Conservation (phyloP, 2,329 filamentous ascomycete genomes). For the Colletotrichum camelliae region DNA sequence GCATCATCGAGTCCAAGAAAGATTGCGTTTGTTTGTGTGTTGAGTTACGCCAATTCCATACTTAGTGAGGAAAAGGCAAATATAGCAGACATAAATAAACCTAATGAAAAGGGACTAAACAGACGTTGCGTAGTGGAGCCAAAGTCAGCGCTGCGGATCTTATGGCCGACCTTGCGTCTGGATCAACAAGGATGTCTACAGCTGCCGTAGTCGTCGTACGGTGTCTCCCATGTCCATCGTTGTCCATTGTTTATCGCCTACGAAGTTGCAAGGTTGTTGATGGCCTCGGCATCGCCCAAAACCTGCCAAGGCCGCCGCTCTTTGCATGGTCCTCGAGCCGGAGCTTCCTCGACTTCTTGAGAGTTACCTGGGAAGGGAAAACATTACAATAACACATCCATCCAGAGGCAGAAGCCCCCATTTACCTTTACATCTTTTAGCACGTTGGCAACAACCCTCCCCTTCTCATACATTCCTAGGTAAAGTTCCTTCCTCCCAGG, state of each 20-base stretch:
- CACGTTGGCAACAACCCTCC: too few relatives aligned
- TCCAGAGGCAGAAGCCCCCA: not conserved
- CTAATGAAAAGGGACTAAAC: not conserved
- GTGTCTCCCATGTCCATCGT: not conserved
- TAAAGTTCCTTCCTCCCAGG: not conserved
- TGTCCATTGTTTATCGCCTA: not conserved
- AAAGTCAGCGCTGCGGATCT: too few relatives aligned
- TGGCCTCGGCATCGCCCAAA: not conserved
- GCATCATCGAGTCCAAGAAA: not conserved
- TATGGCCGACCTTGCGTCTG: not conserved
- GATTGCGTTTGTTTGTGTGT: not conserved
- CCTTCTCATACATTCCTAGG: not conserved
- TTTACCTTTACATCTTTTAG: not conserved
- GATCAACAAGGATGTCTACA: not conserved
- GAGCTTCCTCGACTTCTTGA: not conserved
- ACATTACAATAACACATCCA: not conserved
- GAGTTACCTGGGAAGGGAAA: not conserved
- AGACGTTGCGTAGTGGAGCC: not conserved
- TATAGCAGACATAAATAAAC: not conserved
- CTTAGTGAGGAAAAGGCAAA: not conserved
- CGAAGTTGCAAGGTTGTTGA: not conserved
- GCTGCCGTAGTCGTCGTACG: fast-evolving
- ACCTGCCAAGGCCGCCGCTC: too few relatives aligned
- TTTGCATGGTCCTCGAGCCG: not conserved
- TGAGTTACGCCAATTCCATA: not conserved